Conservation (phyloP, 1,139 yeast species). For the Pichia sp. region DNA sequence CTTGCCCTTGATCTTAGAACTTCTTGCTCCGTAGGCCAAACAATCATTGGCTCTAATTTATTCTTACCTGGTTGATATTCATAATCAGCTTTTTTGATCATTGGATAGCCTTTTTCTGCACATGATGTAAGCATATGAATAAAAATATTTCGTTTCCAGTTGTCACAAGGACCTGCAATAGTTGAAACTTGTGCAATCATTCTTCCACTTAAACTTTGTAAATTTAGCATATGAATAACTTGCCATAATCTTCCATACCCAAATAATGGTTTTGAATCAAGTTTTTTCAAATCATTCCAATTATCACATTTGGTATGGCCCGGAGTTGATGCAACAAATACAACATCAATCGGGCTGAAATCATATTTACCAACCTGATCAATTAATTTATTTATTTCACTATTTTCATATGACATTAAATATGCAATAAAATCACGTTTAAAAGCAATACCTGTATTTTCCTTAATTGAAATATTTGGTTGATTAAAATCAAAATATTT, state of each 20-base stretch:
- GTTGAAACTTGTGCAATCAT: slow-evolving; percentile 50
- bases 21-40: slow-evolving; percentile 52
- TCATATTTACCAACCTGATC: slow-evolving; percentile 32
- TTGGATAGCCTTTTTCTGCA: slow-evolving; percentile 22
- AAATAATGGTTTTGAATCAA: slow-evolving; percentile 25
- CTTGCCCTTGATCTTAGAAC: slow-evolving; percentile 35
- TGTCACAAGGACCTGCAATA: slow-evolving; percentile 48
- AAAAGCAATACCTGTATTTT: slow-evolving; percentile 29
- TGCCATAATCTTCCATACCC: slow-evolving; percentile 51
- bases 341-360: slow-evolving; percentile 43
- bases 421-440: slow-evolving; percentile 39
- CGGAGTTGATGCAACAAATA: slow-evolving; percentile 55
- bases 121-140: slow-evolving; percentile 48
- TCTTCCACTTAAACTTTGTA: slow-evolving; percentile 34
- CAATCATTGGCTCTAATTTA: slow-evolving; percentile 38
- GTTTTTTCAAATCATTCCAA: slow-evolving; percentile 6
- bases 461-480: slow-evolving; percentile 5
- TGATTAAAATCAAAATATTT: slow-evolving; percentile 10
- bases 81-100: slow-evolving; percentile 20
- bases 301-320: slow-evolving; percentile 28
- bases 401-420: slow-evolving; percentile 37
- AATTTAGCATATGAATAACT: slow-evolving; percentile 33
- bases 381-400: slow-evolving; percentile 30
- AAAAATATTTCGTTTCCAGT: slow-evolving; percentile 39
- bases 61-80: slow-evolving; percentile 30